Evolutionary conservation across 352 stramenopile genomes (phyloP).

Genomic region (Phytophthora agathidicida): DNA sequence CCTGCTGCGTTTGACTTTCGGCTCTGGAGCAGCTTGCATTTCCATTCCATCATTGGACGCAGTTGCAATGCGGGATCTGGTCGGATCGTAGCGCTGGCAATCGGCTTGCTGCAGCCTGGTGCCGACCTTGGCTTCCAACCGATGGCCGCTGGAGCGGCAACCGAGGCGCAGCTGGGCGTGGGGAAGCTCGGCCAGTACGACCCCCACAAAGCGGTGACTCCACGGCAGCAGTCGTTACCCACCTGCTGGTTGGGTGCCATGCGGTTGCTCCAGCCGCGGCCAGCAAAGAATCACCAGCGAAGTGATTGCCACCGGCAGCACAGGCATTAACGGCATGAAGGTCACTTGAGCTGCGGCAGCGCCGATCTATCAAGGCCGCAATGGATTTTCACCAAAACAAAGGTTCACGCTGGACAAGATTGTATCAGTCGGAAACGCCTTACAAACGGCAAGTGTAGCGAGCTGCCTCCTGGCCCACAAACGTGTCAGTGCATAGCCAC

Average conservation of each 20-base stretch:
- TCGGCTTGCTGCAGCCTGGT: background rate
- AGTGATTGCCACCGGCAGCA: constrained; percentile 13
- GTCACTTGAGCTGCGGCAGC: background rate
- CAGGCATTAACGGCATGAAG: no score
- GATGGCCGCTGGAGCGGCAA: constrained; percentile 1
- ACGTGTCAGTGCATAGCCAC: constrained; percentile 22
- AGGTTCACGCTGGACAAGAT: constrained; percentile 12
- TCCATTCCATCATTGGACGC: background rate
- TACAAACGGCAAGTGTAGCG: constrained; percentile 19
- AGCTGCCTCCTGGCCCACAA: constrained; percentile 3
- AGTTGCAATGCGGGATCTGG: constrained; percentile 23
- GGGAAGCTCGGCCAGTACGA: constrained; percentile 10
- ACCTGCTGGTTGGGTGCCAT: constrained; percentile 27
- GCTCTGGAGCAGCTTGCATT: background rate
- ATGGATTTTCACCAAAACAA: constrained; percentile 29
- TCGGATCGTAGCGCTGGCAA: constrained; percentile 19
- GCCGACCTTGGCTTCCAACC: constrained; percentile 8
- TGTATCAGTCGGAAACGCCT: background rate
- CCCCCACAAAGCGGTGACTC: constrained; percentile 4
- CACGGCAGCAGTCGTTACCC: background rate
- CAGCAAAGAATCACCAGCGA: constrained; percentile 13
- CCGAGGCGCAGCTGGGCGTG: constrained; percentile 12
- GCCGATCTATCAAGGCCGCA: constrained; percentile 2
- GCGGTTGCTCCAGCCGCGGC: background rate
- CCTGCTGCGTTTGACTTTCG: constrained; percentile 1